Percentiles rank a stretch among this genome's conserved stretches.
phyloP scores from a whole-genome alignment of 805 yeast genomes.

The Blastobotrys muscicola region DNA sequence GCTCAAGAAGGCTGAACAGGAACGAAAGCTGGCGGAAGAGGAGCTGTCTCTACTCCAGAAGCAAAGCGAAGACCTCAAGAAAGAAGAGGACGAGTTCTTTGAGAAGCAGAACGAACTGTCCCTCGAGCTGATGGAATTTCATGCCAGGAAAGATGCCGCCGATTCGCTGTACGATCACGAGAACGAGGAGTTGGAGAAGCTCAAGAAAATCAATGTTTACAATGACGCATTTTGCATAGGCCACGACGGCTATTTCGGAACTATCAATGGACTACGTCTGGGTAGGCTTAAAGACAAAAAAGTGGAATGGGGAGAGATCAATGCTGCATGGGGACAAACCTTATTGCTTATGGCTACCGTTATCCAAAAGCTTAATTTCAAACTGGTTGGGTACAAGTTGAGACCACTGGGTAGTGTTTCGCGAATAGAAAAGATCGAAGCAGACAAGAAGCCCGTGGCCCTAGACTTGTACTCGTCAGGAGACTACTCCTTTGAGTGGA shows the following conservation, averaged over 20 bases:
- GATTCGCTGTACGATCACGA: conserved; percentile 55
- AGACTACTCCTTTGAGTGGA: conserved; percentile 60
- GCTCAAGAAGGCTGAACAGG: conserved; percentile 27
- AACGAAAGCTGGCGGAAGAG: conserved; percentile 31
- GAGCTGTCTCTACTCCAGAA: conserved; percentile 38
- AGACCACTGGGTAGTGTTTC: conserved; percentile 83
- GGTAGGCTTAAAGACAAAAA: conserved; percentile 53
- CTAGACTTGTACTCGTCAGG: conserved; percentile 59
- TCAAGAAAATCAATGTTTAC: conserved; percentile 72
- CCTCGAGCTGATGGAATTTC: conserved; percentile 40
- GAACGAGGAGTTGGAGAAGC: conserved; percentile 54
- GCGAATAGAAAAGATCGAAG: conserved; percentile 49
- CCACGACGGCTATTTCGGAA: conserved; percentile 74
- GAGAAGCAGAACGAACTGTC: conserved; percentile 46
- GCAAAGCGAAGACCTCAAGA: conserved; percentile 25
- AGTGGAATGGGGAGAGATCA: conserved; percentile 85
- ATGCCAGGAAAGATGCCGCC: conserved; percentile 51
- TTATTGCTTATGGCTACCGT: conserved; percentile 61
- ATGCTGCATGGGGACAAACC: conserved; percentile 85
- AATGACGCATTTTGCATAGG: conserved; percentile 77
- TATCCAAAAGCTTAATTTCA: conserved; percentile 44
- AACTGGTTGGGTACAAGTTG: conserved; percentile 49
- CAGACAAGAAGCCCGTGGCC: conserved; percentile 25
- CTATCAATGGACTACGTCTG: conserved; percentile 76
- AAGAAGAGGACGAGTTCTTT: conserved; percentile 40